These are phyloP conservation scores for Waitea zeae DNA, from an alignment of 1,284 basidiomycete genomes.

Conservation along the genomic window DNA sequence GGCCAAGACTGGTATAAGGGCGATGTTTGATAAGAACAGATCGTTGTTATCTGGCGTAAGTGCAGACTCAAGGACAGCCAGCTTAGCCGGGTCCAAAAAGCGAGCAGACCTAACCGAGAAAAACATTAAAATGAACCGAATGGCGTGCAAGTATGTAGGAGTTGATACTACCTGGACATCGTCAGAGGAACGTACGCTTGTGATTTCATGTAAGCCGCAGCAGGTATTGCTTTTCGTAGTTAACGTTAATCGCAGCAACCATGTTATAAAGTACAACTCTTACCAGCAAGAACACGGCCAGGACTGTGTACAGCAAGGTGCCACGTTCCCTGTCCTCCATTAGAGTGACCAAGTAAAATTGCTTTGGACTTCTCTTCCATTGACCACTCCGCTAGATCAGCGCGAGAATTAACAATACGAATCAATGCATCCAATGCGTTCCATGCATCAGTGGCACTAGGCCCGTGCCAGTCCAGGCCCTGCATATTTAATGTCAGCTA, in stretches of 20 bases:
- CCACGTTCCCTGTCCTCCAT: constrained; percentile 86
- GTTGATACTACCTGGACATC: no score
- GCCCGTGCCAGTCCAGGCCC: constrained; percentile 80
- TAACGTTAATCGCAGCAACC: constrained; percentile 8
- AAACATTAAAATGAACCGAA: constrained; percentile 17
- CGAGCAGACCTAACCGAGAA: constrained; percentile 35
- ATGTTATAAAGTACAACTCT: constrained; percentile 4
- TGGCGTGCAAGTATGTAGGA: no score
- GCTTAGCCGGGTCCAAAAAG: constrained; percentile 59
- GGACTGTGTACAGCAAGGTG: constrained; percentile 61
- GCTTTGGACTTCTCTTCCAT: constrained; percentile 23
- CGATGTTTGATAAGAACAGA: constrained; percentile 62
- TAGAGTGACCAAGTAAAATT: constrained; percentile 74
- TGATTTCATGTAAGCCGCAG: constrained; percentile 69
- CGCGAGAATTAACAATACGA: constrained; percentile 18
- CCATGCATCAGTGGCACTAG: constrained; percentile 49
- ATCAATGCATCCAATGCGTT: constrained; percentile 32
- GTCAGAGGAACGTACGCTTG: constrained; percentile 68
- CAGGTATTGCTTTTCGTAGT: constrained; percentile 43
- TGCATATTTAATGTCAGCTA: constrained; percentile 12
- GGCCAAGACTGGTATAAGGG: constrained; percentile 50
- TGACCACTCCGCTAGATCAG: constrained; percentile 19
- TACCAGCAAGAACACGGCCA: constrained; percentile 55
- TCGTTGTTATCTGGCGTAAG: constrained; percentile 79
- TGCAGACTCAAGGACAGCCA: constrained; percentile 53